Evolutionary conservation across 768 basidiomycete species (phyloP).

Genomic region (Tricholoma bakamatsutake): DNA sequence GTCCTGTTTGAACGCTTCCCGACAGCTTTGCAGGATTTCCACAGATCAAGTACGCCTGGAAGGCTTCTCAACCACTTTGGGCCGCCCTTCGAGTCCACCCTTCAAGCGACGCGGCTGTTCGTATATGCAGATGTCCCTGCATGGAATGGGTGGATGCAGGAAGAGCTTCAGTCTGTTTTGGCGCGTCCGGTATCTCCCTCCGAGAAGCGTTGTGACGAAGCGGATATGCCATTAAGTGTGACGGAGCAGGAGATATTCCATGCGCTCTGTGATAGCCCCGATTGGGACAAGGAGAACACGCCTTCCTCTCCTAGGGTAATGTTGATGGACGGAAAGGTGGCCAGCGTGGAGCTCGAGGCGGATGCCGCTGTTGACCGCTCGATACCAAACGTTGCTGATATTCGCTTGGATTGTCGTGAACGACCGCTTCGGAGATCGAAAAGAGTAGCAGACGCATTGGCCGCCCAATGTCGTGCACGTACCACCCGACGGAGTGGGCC

Average conservation of each 20-base stretch:
- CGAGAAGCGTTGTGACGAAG: slow-evolving; percentile 8
- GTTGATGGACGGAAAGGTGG: slow-evolving; percentile 6
- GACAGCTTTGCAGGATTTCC: slow-evolving; percentile 51
- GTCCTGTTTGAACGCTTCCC: slow-evolving; percentile 60
- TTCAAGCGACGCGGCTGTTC: slow-evolving; percentile 32
- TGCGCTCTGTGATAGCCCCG: slow-evolving; percentile 53
- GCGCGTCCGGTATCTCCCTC: slow-evolving; percentile 3
- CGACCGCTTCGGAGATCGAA: slow-evolving; percentile 56
- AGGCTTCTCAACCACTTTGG: slow-evolving; percentile 58
- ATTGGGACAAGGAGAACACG: slow-evolving; percentile 41
- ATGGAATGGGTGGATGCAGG: slow-evolving; percentile 16
- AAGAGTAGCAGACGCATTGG: slow-evolving; percentile 56
- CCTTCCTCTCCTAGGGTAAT: slow-evolving; percentile 9
- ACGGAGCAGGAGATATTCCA: slow-evolving; percentile 70
- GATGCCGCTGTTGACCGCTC: background rate
- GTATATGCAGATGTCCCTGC: slow-evolving; percentile 6
- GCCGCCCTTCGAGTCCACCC: slow-evolving; percentile 50
- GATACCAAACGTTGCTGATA: background rate
- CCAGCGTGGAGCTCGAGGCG: background rate
- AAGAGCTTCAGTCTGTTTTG: slow-evolving; percentile 8
- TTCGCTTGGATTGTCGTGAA: slow-evolving; percentile 13
- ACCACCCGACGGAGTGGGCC: slow-evolving; percentile 32
- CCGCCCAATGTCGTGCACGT: slow-evolving; percentile 41
- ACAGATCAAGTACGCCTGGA: slow-evolving; percentile 39
- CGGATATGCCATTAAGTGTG: slow-evolving; percentile 56